Conservation (phyloP, 1,284 basidiomycete species). For the Malassezia sympodialis region DNA sequence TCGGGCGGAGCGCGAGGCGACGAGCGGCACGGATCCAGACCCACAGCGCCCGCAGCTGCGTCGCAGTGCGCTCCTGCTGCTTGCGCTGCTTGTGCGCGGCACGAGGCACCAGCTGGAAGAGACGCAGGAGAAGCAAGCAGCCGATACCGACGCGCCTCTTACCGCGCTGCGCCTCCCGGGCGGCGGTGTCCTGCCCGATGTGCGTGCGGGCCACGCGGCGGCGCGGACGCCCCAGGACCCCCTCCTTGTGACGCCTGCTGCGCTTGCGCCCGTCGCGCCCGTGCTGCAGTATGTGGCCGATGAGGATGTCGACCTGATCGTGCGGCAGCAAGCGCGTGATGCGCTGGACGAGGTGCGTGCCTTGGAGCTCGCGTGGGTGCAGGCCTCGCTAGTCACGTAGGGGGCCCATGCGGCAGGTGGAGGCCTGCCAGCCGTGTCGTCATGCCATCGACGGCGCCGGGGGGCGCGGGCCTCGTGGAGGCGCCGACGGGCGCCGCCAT, state of each 20-base stretch:
- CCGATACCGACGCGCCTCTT: conserved; percentile 9
- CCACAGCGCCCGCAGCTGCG: conserved; percentile 35
- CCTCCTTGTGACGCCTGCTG: background rate
- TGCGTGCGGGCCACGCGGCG: background rate
- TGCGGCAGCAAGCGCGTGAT: conserved; percentile 28
- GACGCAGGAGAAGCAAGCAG: background rate
- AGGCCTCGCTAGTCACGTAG: background rate
- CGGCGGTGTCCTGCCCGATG: conserved; percentile 22
- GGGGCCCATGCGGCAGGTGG: background rate
- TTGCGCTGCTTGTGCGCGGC: conserved; percentile 27
- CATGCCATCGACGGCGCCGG: background rate
- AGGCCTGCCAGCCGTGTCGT: no score
- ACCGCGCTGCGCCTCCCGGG: conserved; percentile 26
- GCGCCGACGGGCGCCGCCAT: background rate
- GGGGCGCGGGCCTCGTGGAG: background rate
- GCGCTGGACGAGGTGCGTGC: conserved; percentile 19
- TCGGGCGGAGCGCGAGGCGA: conserved; percentile 7
- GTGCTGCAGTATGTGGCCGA: background rate
- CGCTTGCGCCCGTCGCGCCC: background rate
- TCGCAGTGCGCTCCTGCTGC: conserved; percentile 33
- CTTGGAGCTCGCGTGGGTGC: conserved; percentile 15
- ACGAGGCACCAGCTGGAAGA: conserved; percentile 28
- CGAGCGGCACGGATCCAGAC: conserved; percentile 26
- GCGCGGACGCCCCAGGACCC: no score
- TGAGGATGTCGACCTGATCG: conserved; percentile 26